Base-by-base conservation (phyloP, 2,329 filamentous ascomycete species). In the Fusarium sp. region DNA sequence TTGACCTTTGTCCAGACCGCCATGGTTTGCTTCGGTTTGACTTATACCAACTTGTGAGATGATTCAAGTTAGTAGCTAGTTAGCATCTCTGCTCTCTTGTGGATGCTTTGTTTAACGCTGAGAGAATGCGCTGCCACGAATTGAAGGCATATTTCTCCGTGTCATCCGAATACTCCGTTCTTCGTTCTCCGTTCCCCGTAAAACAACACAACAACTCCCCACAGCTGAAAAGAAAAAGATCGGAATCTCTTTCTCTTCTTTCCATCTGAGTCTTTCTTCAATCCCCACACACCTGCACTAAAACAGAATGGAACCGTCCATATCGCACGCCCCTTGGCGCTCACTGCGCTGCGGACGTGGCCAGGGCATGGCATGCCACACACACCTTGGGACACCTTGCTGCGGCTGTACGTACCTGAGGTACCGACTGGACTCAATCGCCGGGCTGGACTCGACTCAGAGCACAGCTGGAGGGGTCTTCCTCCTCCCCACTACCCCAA, bases 381-480 rank as follows among this genome's bases (percentile, higher is more conserved):
- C 54, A 32, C 68, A 67, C 62, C 59, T 32, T 32, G 27, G 27
- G 27, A 32, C 30, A 32, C 30, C 30, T 32, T 68, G 66, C 67
- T 78, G 77, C 77, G 77, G 77, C 75, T 78, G 74, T 76, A 77
- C 70, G 77, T 78, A 78, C 77, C 73, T 56, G 52, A 78, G 66
- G 77, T 78, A 78, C 74, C 76, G 37, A 54, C 58, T 52, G 59
- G 64, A 74, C 59, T 45, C 64, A 27, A 52, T 27, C 25, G 48
- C 20, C 48, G 48, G 48, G 48, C 48, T 52, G 48, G 48, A 13
- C 48, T 52, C 48, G 48, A 52, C 48, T 52, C 48, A 52, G 48
- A 27, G 48, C 18, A 52, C 48, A 61, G 34, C 56, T 60, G 2
- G 32, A 39, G 37, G 30, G 34, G 41, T 23, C 18, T 14, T 14